Conservation (phyloP, 2,329 filamentous ascomycete species). For the Beauveria sp. region DNA sequence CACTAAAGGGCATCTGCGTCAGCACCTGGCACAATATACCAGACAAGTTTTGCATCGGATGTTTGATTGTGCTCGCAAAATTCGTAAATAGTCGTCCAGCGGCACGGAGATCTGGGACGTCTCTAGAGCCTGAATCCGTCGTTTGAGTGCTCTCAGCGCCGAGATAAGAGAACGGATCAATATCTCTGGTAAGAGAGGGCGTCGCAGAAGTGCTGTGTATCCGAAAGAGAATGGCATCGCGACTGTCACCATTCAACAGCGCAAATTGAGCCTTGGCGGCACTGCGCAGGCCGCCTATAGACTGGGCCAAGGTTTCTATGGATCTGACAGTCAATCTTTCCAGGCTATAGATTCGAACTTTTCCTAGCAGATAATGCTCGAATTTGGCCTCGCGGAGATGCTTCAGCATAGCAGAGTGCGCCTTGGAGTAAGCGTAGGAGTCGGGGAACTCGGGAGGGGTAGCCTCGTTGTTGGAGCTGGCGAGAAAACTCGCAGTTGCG, state of each 20-base stretch:
- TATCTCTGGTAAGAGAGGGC: neutral
- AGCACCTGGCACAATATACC: constrained; percentile 78
- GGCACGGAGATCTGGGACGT: neutral
- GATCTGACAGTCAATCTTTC: constrained; percentile 69
- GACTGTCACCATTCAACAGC: constrained; percentile 50
- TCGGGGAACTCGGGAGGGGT: constrained; percentile 21
- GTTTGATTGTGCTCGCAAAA: constrained; percentile 78
- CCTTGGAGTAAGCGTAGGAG: constrained; percentile 51
- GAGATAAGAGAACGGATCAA: neutral
- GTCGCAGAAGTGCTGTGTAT: neutral
- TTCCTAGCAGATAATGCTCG: constrained; percentile 73
- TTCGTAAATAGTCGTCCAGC: neutral
- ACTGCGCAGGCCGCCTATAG: constrained; percentile 77
- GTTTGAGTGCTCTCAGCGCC: neutral
- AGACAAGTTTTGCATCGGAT: constrained; percentile 83
- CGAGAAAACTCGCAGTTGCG: constrained; percentile 75
- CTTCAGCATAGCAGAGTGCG: constrained; percentile 57
- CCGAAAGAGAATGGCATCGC: constrained; percentile 1
- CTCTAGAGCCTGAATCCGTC: neutral
- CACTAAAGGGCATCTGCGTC: constrained; percentile 69
- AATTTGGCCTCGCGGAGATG: constrained; percentile 75
- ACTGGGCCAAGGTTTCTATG: constrained; percentile 74
- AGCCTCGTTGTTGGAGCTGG: constrained; percentile 61
- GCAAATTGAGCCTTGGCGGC: constrained; percentile 80
- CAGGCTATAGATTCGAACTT: constrained; percentile 65